A percentile compares a stretch with the other conserved stretches of the same genome.
phyloP scores from a whole-genome alignment of 2,329 filamentous ascomycete species.

The Paecilomyces formosus region DNA sequence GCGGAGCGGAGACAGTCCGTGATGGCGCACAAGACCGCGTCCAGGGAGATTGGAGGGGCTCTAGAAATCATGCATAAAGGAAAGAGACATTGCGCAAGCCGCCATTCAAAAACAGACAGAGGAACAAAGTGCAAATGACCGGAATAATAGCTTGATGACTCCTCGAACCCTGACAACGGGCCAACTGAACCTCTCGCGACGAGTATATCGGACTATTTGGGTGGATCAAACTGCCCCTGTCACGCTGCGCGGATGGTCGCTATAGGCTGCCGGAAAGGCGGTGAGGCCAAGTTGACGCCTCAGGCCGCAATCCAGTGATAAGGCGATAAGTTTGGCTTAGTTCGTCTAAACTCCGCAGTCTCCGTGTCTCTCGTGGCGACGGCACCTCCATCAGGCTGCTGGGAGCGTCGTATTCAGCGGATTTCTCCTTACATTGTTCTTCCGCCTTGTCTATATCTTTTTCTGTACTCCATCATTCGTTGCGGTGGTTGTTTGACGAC shows the following conservation, averaged over 20 bases:
- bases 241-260: background rate
- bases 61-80: conserved; percentile 15
- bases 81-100: background rate
- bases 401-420: background rate
- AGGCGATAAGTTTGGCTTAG: background rate
- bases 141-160: background rate
- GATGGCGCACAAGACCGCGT: conserved; percentile 25
- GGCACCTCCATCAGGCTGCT: background rate
- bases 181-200: background rate
- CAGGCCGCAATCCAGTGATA: background rate
- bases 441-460: background rate
- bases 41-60: conserved; percentile 15
- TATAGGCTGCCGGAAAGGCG: background rate
- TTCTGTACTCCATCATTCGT: background rate
- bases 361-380: background rate
- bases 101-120: background rate
- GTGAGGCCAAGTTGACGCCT: background rate
- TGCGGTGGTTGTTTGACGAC: background rate
- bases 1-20: conserved; percentile 22
- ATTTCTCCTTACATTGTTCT: background rate
- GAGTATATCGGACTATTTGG: background rate
- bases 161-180: background rate
- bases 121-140: background rate
- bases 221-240: background rate
- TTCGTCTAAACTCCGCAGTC: background rate